Conservation (phyloP, 768 basidiomycete species). For the Filobasidium wieringae region DNA sequence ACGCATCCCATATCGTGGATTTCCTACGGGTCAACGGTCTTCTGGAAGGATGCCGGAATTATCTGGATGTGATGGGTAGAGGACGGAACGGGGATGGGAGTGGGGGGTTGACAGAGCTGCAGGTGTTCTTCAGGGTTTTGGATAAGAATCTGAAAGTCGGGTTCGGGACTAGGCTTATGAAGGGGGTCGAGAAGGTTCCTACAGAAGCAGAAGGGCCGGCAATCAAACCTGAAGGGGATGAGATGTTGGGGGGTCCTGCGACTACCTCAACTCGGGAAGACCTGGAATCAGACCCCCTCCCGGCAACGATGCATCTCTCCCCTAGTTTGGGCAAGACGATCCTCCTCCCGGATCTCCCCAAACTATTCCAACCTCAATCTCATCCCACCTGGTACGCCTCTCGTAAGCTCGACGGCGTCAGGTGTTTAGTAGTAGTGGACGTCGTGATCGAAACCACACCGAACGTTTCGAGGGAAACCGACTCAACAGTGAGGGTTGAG, state of each 20-base stretch:
- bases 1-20: constrained; percentile 8
- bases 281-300: too few relatives aligned
- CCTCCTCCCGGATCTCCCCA: constrained; percentile 16
- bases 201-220: neutral
- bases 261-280: neutral
- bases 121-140: constrained; percentile 25
- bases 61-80: neutral
- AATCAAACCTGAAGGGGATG: neutral
- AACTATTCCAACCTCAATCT: constrained; percentile 6
- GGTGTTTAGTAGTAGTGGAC: constrained; percentile 27
- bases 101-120: constrained; percentile 5
- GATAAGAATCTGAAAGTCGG: constrained; percentile 34
- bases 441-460: constrained; percentile 11
- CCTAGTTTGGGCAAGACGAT: constrained; percentile 32
- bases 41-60: neutral
- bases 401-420: constrained; percentile 35
- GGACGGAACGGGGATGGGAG: neutral
- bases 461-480: neutral
- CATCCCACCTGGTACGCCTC: constrained; percentile 28
- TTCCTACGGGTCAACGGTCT: constrained; percentile 17
- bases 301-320: constrained; percentile 7
- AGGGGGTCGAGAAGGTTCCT: constrained; percentile 6
- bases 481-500: neutral
- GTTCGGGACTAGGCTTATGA: constrained; percentile 26
- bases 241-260: neutral